A percentile compares a stretch with the other conserved stretches of the same genome.
phyloP scores from a whole-genome alignment of 2,329 filamentous ascomycete genomes.

The Cladophialophora psammophila region DNA sequence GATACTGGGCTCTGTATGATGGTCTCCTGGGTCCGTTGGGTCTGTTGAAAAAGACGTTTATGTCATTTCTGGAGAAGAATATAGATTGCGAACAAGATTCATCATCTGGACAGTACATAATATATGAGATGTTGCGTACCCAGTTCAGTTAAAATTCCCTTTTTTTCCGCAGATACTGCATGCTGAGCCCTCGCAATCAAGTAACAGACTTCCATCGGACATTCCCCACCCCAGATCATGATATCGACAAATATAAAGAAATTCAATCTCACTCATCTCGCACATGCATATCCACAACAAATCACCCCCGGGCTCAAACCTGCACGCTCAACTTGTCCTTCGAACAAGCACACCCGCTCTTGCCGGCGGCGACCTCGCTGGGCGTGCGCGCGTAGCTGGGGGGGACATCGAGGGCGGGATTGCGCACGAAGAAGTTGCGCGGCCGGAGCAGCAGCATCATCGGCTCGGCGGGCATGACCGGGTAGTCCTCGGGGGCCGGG shows the following conservation, averaged over 20 bases:
- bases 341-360: constrained; percentile 44
- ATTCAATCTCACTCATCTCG: not conserved
- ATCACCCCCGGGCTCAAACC: constrained; percentile 41
- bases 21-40: no score
- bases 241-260: not conserved
- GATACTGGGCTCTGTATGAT: no score
- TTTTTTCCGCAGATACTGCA: no score
- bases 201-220: no score
- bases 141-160: no score
- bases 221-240: no score
- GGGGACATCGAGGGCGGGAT: constrained; percentile 81
- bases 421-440: constrained; percentile 81
- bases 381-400: constrained; percentile 77
- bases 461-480: constrained; percentile 86
- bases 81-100: no score
- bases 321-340: constrained; percentile 49
- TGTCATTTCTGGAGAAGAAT: no score
- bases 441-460: constrained; percentile 82
- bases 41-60: no score
- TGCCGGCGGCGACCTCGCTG: constrained; percentile 66
- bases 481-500: constrained; percentile 88
- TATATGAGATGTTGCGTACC: no score
- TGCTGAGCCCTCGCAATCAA: no score
- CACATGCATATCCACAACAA: not conserved
- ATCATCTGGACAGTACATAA: no score